Conservation (phyloP, 2,329 filamentous ascomycete genomes). For the Arthrobotrys conoides region DNA sequence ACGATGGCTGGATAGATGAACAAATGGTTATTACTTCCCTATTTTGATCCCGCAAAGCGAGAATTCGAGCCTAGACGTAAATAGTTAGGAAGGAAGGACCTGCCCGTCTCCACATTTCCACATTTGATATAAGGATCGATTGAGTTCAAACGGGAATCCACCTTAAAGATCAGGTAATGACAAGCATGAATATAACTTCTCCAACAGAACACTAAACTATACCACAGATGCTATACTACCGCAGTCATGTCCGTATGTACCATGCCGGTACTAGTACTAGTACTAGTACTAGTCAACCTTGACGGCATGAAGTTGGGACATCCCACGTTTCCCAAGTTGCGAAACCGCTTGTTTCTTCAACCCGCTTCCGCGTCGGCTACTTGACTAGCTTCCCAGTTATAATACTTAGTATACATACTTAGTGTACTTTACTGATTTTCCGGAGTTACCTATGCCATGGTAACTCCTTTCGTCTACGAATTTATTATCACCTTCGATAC, state of each 20-base stretch:
- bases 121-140: conserved; percentile 40
- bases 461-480: conserved; percentile 53
- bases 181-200: conserved; percentile 25
- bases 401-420: too few species aligned
- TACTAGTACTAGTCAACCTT: conserved; percentile 14
- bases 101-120: conserved; percentile 43
- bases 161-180: conserved; percentile 44
- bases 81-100: conserved; percentile 16
- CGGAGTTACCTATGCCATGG: conserved; percentile 50
- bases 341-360: conserved; percentile 58
- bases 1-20: conserved; percentile 7
- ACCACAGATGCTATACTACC: too few species aligned
- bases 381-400: conserved; percentile 56
- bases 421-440: too few species aligned
- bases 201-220: not conserved
- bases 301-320: conserved; percentile 51
- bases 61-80: conserved; percentile 38
- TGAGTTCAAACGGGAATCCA: conserved; percentile 22
- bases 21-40: conserved; percentile 35
- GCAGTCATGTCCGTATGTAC: too few species aligned
- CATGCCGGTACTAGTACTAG: too few species aligned
- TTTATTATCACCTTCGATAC: conserved; percentile 31
- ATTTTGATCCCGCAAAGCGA: conserved; percentile 44
- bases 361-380: conserved; percentile 60
- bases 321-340: conserved; percentile 60